Evolutionary conservation across 148 eudicot genomes (phyloP).

Genomic region (Persicaria tinctoria): DNA sequence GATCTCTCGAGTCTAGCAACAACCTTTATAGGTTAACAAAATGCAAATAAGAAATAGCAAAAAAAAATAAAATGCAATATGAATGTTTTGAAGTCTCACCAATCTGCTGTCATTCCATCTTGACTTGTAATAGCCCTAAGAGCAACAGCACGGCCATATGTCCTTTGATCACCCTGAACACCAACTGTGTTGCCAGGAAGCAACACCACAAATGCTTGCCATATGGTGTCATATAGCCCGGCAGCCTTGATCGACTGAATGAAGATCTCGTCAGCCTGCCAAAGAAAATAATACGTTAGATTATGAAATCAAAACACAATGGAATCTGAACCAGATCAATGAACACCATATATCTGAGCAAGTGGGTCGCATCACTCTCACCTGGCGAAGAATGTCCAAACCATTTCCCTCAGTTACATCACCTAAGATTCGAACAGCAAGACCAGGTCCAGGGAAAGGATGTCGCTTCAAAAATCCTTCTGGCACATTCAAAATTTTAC

Average conservation of each 20-base stretch:
- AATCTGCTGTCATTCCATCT: conserved; percentile 99
- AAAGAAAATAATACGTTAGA: not conserved
- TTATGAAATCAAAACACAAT: not conserved
- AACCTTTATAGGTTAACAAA: too few species aligned
- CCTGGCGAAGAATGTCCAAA: conserved; percentile 72
- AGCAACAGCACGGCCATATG: conserved; percentile 76
- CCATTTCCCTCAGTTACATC: conserved; percentile 84
- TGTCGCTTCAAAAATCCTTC: conserved; percentile 78
- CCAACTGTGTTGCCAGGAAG: conserved; percentile 77
- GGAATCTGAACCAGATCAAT: not conserved
- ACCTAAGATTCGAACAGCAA: conserved; percentile 87
- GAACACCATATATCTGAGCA: not conserved
- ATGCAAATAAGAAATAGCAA: not conserved
- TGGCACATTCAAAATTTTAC: conserved; percentile 80
- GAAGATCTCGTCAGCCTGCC: conserved; percentile 90
- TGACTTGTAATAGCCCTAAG: conserved; percentile 95
- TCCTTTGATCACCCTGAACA: conserved; percentile 98
- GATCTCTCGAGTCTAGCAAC: too few species aligned
- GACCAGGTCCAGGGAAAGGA: conserved; percentile 99
- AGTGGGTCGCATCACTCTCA: conserved; percentile 12
- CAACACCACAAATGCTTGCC: conserved; percentile 99
- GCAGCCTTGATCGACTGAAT: conserved; percentile 87
- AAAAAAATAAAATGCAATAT: not conserved
- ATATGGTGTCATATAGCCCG: conserved; percentile 78
- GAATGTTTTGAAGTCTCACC: conserved; percentile 28